Percentiles rank a stretch among this genome's conserved stretches.
Evolutionary conservation across 345 rosid species (phyloP).

Genomic region (Brassica nigra): DNA sequence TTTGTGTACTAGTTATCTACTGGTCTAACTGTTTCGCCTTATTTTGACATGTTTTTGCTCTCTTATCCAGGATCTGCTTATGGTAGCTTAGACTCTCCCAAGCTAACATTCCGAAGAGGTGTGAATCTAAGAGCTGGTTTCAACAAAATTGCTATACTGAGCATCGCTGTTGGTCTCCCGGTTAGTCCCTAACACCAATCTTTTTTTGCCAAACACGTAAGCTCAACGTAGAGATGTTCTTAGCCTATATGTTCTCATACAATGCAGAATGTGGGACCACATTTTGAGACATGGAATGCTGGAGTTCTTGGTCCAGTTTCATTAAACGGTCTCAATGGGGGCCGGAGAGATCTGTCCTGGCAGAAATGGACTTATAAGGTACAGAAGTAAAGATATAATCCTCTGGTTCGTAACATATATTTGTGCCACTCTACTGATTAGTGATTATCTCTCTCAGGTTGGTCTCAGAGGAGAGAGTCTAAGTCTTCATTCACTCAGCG

Average conservation of each 20-base stretch:
- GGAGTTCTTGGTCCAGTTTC: constrained; percentile 94
- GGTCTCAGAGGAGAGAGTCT: constrained; percentile 91
- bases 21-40: background rate
- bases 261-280: constrained; percentile 92
- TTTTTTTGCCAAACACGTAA: background rate
- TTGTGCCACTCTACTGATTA: constrained; percentile 7
- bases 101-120: constrained; percentile 67
- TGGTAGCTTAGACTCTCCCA: constrained; percentile 92
- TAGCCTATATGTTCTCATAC: constrained; percentile 25
- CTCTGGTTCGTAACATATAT: background rate
- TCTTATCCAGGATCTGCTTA: constrained; percentile 68
- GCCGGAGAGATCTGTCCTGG: constrained; percentile 87
- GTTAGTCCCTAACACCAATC: constrained; percentile 46
- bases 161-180: constrained; percentile 98
- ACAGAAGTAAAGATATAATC: background rate
- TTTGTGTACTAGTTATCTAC: background rate
- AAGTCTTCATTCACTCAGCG: constrained; percentile 85
- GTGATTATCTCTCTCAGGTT: constrained; percentile 49
- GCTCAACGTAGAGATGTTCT: constrained; percentile 7
- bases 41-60: constrained; percentile 20
- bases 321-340: constrained; percentile 73
- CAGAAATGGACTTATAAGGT: constrained; percentile 99
- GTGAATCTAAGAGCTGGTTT: constrained; percentile 82
- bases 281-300: constrained; percentile 97
- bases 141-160: constrained; percentile 78